phyloP scores from a whole-genome alignment of 1,284 basidiomycete genomes.

The Trametes hirsuta region DNA sequence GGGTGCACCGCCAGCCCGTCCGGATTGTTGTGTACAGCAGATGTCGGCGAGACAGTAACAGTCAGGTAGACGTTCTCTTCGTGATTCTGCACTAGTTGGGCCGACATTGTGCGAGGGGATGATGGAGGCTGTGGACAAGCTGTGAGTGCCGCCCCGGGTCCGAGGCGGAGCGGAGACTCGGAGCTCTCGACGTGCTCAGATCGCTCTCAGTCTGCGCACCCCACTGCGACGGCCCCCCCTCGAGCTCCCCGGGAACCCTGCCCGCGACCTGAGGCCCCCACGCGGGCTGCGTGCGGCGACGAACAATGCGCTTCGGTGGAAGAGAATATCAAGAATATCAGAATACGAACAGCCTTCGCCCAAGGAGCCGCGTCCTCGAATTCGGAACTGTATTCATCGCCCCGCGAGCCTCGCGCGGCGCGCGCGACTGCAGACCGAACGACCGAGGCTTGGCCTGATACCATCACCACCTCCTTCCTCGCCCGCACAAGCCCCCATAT shows the following conservation, averaged over 20 bases:
- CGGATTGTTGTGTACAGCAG: constrained; percentile 26
- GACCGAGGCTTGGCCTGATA: constrained; percentile 12
- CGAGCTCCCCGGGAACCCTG: neutral
- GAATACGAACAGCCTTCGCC: too few relatives aligned
- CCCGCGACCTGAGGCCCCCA: neutral
- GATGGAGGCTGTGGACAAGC: constrained; percentile 2
- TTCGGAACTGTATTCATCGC: too few relatives aligned
- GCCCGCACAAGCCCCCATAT: neutral
- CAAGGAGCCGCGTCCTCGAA: too few relatives aligned
- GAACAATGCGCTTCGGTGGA: too few relatives aligned
- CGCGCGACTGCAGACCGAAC: neutral
- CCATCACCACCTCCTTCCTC: constrained; percentile 14
- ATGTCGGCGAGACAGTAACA: constrained; percentile 32
- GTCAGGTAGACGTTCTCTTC: constrained; percentile 32
- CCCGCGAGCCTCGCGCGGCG: neutral
- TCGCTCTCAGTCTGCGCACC: too few relatives aligned
- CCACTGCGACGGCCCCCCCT: neutral
- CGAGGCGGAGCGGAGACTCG: too few relatives aligned
- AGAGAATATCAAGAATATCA: too few relatives aligned
- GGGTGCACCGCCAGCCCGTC: constrained; percentile 29
- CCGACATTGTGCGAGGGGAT: constrained; percentile 20
- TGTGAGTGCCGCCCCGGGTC: neutral
- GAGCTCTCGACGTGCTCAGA: too few relatives aligned
- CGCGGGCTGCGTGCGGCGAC: too few relatives aligned
- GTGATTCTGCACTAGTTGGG: constrained; percentile 27